Base-by-base conservation (phyloP, 2,329 filamentous ascomycete genomes). In the Neonectria neomacrospora region DNA sequence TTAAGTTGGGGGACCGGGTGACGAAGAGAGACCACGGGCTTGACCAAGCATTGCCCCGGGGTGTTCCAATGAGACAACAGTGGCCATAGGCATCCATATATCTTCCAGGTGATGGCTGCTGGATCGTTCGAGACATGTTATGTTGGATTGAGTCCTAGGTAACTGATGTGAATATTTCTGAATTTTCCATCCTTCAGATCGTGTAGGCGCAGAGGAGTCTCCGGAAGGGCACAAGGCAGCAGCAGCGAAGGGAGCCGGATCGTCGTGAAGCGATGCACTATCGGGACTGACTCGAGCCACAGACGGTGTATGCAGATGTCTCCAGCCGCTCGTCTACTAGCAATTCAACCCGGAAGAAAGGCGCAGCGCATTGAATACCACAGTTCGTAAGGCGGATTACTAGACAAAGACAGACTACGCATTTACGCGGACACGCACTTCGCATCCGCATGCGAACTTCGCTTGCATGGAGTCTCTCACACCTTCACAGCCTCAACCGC, bases 401-500 rank as follows among this genome's bases (percentile, higher is more conserved):
- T 37, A n/a, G 34, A 37, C 4, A 37, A n/a, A n/a, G 12, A 34
- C 11, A n/a, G 16, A 37, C 6, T 37, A 37, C 34, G 34, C 34
- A 37, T 37, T n/a, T n/a, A 37, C 34, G 14, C 34, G 14, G 34
- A 16, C 14, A 26, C 44, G 48, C 53, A 63, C 61, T 61, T 50
- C 59, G 34, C 34, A n/a, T 63, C 55, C 39, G n/a, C 48, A 22
- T 22, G 26, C 58, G n/a, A 55, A 32, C 44, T 20, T 47, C 48
- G 47, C 16, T 45, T 23, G 23, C 23, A 26, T n/a, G n/a, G 23
- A 6, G 3, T 26, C 23, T 26, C 23, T 26, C 23, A 34, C 34
- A 18, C 47, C 53, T 48, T 20, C 64, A 66, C 52, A 66, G 64
- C 68, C 68, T 50, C 68, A 63, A 63, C 59, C 18, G 64, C 58